Evolutionary conservation across 1,284 basidiomycete species (phyloP).

Genomic region (Cutaneotrichosporon cutaneum): DNA sequence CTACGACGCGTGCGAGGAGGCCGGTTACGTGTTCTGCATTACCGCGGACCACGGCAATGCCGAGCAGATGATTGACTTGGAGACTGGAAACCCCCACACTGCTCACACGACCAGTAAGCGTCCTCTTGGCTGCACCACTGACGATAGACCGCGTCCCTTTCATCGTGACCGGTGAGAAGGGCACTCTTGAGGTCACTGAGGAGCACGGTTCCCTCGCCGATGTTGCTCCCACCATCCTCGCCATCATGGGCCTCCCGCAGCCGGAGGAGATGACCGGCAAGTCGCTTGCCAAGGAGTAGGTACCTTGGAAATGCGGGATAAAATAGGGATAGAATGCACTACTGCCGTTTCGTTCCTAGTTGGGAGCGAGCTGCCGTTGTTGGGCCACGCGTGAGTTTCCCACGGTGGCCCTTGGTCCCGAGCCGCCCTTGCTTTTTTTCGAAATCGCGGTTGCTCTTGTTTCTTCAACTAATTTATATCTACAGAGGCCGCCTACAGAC

Average conservation of each 20-base stretch:
- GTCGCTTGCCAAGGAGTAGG: constrained; percentile 20
- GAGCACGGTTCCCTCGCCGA: constrained; percentile 73
- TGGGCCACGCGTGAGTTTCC: too few species aligned
- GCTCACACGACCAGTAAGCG: constrained; percentile 53
- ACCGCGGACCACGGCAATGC: constrained; percentile 91
- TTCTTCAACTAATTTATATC: constrained; percentile 18
- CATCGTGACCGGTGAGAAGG: constrained; percentile 68
- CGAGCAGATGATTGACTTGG: constrained; percentile 76
- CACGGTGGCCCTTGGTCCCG: not conserved
- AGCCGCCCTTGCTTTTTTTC: not conserved
- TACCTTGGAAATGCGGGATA: not conserved
- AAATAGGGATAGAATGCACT: not conserved
- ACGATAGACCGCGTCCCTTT: constrained; percentile 81
- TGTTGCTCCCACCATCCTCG: constrained; percentile 81
- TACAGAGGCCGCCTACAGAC: constrained; percentile 24
- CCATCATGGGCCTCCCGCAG: constrained; percentile 61
- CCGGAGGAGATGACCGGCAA: constrained; percentile 34
- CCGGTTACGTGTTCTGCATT: constrained; percentile 78
- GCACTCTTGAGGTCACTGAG: constrained; percentile 57
- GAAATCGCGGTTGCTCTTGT: not conserved
- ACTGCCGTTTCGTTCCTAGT: not conserved
- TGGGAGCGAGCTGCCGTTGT: too few species aligned
- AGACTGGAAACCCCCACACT: constrained; percentile 74
- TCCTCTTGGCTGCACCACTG: not conserved
- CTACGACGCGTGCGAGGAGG: constrained; percentile 76